Conservation (phyloP, 768 basidiomycete genomes). For the Neoboletus subvelutipes region DNA sequence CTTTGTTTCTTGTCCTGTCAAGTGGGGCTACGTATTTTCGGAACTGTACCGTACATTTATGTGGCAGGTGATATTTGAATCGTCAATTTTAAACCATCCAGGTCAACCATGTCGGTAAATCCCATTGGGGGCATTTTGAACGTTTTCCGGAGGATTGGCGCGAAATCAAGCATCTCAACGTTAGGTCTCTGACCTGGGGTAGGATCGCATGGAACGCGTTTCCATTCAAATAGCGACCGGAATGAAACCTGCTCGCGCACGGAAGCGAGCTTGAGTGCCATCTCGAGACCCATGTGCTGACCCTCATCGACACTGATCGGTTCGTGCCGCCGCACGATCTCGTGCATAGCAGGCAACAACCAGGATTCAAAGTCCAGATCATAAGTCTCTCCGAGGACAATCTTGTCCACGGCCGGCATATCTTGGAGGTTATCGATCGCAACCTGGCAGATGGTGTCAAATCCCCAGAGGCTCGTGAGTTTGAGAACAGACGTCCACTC, state of each 20-base stretch:
- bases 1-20: background rate
- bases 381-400: conserved; percentile 33
- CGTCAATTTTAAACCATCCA: too few relatives aligned
- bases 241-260: conserved; percentile 9
- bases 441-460: conserved; percentile 28
- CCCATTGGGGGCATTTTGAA: background rate
- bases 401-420: conserved; percentile 30
- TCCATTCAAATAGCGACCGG: too few relatives aligned
- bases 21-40: background rate
- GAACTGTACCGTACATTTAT: background rate
- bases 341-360: conserved; percentile 37
- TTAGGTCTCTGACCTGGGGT: background rate
- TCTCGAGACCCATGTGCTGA: conserved; percentile 26
- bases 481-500: conserved; percentile 40
- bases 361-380: conserved; percentile 28
- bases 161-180: background rate
- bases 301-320: conserved; percentile 26
- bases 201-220: background rate
- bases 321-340: conserved; percentile 20
- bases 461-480: conserved; percentile 38
- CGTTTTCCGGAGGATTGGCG: background rate
- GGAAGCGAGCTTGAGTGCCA: conserved; percentile 12
- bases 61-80: too few relatives aligned
- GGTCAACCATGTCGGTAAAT: too few relatives aligned
- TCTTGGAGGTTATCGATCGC: conserved; percentile 26